phyloP scores from a whole-genome alignment of 805 yeast species.

The Nakazawaea ambrosiae region DNA sequence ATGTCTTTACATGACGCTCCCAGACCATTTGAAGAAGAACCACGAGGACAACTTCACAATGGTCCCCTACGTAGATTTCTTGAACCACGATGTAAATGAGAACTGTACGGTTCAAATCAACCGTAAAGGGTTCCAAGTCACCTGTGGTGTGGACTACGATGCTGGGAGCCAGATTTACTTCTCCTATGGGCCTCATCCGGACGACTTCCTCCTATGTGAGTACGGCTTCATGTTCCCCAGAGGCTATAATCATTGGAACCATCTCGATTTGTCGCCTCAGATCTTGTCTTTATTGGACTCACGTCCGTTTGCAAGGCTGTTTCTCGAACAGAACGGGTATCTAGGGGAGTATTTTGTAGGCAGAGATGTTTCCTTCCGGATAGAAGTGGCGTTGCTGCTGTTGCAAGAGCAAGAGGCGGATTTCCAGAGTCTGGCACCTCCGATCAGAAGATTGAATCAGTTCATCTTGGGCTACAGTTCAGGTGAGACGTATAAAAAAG shows the following conservation, averaged over 20 bases:
- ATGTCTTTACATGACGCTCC: slow-evolving; percentile 73
- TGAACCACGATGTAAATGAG: slow-evolving; percentile 59
- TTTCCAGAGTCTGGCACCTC: slow-evolving; percentile 10
- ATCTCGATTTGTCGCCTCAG: slow-evolving; percentile 50
- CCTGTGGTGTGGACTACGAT: slow-evolving; percentile 26
- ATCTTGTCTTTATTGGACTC: slow-evolving; percentile 29
- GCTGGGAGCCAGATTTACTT: slow-evolving; percentile 54
- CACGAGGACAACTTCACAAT: slow-evolving; percentile 68
- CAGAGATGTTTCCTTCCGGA: slow-evolving; percentile 58
- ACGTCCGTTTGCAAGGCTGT: slow-evolving; percentile 30
- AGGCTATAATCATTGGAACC: slow-evolving; percentile 56
- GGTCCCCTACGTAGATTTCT: slow-evolving; percentile 87
- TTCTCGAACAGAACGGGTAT: slow-evolving; percentile 48
- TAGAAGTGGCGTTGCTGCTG: slow-evolving; percentile 67
- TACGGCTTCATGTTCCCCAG: slow-evolving; percentile 66
- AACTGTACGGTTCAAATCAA: slow-evolving; percentile 45
- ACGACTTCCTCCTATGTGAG: slow-evolving; percentile 75
- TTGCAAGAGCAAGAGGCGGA: slow-evolving; percentile 27
- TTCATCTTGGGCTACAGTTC: slow-evolving; percentile 39
- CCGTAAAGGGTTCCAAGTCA: slow-evolving; percentile 45
- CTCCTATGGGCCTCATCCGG: slow-evolving; percentile 85
- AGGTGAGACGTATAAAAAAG: slow-evolving; percentile 27
- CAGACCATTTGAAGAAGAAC: slow-evolving; percentile 34
- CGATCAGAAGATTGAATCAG: slow-evolving; percentile 29
- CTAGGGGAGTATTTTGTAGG: slow-evolving; percentile 69